Evolutionary conservation across 1,139 yeast species (phyloP).

Genomic region (Zygoascus sp.): DNA sequence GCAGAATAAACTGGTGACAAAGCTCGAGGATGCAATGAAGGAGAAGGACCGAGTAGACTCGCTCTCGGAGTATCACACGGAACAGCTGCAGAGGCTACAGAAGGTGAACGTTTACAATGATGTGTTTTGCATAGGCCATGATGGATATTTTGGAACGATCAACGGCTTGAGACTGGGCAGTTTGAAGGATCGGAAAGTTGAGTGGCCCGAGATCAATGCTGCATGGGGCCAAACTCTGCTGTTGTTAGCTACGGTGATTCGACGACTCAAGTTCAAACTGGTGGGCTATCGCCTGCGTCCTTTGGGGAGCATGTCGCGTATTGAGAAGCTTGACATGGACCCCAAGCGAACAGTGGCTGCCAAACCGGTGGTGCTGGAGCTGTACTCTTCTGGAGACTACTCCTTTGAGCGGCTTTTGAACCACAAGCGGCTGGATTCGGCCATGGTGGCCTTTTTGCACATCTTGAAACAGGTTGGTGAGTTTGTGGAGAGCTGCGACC

Average conservation of each 20-base stretch:
- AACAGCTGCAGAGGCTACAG: conserved; percentile 64
- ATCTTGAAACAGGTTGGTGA: conserved; percentile 55
- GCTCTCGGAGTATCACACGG: conserved; percentile 55
- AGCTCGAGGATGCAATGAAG: conserved; percentile 44
- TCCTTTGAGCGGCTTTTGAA: conserved; percentile 64
- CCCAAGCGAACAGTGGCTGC: conserved; percentile 34
- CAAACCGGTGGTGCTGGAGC: conserved; percentile 40
- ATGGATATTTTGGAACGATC: conserved; percentile 81
- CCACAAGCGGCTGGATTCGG: conserved; percentile 65
- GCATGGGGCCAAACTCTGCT: conserved; percentile 84
- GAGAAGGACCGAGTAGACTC: conserved; percentile 60
- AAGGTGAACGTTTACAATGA: conserved; percentile 76
- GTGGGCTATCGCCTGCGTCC: conserved; percentile 67
- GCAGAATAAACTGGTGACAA: conserved; percentile 51
- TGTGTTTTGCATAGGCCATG: conserved; percentile 75
- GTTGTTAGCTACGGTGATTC: conserved; percentile 59
- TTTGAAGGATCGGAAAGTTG: conserved; percentile 50
- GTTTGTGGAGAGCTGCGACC: conserved; percentile 46
- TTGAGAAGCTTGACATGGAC: conserved; percentile 53
- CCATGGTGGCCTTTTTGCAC: conserved; percentile 71
- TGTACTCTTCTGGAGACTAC: conserved; percentile 63
- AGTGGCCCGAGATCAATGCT: conserved; percentile 91
- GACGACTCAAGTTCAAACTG: conserved; percentile 53
- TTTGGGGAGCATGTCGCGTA: conserved; percentile 77
- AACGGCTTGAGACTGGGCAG: conserved; percentile 79